Evolutionary conservation across 164 flowering plant genomes (phyloP), one percentile per base, ranked within the genome.

Genomic region (Warburgia ugandensis): DNA sequence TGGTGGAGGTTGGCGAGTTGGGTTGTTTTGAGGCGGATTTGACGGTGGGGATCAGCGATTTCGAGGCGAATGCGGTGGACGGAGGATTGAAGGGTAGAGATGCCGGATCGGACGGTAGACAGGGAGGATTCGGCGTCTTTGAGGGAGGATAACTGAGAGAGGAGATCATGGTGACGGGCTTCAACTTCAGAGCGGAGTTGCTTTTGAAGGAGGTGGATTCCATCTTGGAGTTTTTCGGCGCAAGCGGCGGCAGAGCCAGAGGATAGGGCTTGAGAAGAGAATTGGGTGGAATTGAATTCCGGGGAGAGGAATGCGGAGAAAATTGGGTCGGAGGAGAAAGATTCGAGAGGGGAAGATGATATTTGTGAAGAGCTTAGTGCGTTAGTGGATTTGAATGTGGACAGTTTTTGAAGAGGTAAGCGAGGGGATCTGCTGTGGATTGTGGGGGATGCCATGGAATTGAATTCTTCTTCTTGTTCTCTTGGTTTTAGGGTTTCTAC

Each of bases 231-330:
- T 49, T 76, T 78, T 65, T 92, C 98, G 62, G 92, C 85, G 41
- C 84, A 70, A 58, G 96, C 75, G 41, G 95, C 96, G 22, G 98
- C 79, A 28, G 98, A 88, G 51, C 94, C 95, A 49, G 98, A 78
- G 55, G 85, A 70, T 48, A 92, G 95, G 38, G 96, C 96, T 50
- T 83, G 75, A 48, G 98, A 83, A 69, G 98, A 92, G 85, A 92
- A 92, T 17, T 61, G 64, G 25, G 91, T 63, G 52, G 98, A 76
- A 53, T 76, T 66, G 76, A 92, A 92, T 55, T 75, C 71, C 0
- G 85, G 60, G 36, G 98, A 88, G 63, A 92, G 85, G 56, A 92
- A 92, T 5, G 81, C 73, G 29, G 98, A 83, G 82, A 92, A 78
- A 55, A 84, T 65, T 17, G 89, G 94, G 38, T 92, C 95, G 45